Base-by-base conservation (phyloP, 2,329 filamentous ascomycete species). In the Ophiosphaerella korrae region DNA sequence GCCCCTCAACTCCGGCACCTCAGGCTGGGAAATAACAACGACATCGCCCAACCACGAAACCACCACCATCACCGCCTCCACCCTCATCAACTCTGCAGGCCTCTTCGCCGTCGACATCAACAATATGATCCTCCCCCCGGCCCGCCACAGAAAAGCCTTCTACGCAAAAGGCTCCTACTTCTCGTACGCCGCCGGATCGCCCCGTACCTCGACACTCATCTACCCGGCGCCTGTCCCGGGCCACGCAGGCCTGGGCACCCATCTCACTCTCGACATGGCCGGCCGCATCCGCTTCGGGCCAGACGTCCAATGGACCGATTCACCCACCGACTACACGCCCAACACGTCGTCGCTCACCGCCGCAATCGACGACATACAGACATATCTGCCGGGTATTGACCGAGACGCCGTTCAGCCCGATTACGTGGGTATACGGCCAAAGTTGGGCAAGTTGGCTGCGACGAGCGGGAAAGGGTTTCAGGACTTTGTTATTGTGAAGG, bases 161-260 rank as follows among this genome's bases (percentile, higher is more conserved):
- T 97, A 88, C 75, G 93, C 93, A 52, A 99, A 99, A 77, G 94
- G 94, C 1, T 93, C 90, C 53, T 99, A 99, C 78, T 97, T 95
- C 77, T 89, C 88, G 26, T 97, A 97, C 77, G 75, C 82, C 0
- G 78, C 84, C 1, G 84, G 86, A 0, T 67, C 68, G 1, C 92
- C 91, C 0, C 80, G 76, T 35, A 85, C 92, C 9, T 78, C 75
- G 2, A 90, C 88, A 0, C 84, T 99, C 18, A 80, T 99, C 43
- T 99, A 97, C 68, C 94, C 94, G 0, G 92, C 89, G 0, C 92
- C 93, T 0, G 80, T 89, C 7, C 88, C 92, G 0, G 92, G 92
- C 2, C 84, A 87, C 18, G 92, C 85, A 44, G 93, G 94, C 0
- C 78, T 99, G 0, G 94, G 94, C 41, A 97, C 94, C 0, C 94